Base-by-base conservation (phyloP, 805 yeast species). In the Lipomyces starkeyi region DNA sequence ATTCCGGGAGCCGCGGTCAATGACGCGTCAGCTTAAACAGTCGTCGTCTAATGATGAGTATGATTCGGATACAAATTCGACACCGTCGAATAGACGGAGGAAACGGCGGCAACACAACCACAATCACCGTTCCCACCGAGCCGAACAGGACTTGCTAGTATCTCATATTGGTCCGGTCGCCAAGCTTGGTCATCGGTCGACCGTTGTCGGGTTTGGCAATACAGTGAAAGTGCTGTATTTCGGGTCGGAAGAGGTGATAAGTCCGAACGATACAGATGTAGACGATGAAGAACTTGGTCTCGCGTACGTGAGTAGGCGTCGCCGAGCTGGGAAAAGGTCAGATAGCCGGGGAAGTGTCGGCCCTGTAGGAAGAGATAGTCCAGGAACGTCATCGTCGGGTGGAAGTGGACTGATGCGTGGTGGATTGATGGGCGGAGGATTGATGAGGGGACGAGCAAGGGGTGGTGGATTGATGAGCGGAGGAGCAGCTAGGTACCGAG, bases 181-280 rank as follows among this genome's bases (percentile, higher is more conserved):
- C 37, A 87, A 86, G 74, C 90, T 88, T 75, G 97, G 97, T 0
- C 91, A 86, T 75, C 91, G 91, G 73, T 85, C 95, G 0, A 86
- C 91, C 25, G 88, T 90, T 52, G 88, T 89, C 32, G 88, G 88
- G 32, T 88, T 90, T 76, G 96, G 95, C 37, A 89, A 88, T 72
- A 77, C 85, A 20, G 84, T 91, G 84, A 88, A 89, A 75, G 84
- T 91, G 40, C 79, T 91, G 37, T 91, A 89, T 75, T 81, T 90
- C 70, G 97, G 97, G 6, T 88, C 86, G 73, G 92, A 89, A 66
- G 91, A 89, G 69, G 80, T 89, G 69, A 85, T 89, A 71, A 85
- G 84, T 62, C 87, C 86, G 55, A 83, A 84, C 47, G 83, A 84
- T 75, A 76, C 81, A 75, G 75, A 76, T 37, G 73, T 76, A 56